A percentile compares a stretch with the other conserved stretches of the same genome.
phyloP scores from a whole-genome alignment of 2,329 filamentous ascomycete genomes.

The Dryadomyces quercus-mongolicae region DNA sequence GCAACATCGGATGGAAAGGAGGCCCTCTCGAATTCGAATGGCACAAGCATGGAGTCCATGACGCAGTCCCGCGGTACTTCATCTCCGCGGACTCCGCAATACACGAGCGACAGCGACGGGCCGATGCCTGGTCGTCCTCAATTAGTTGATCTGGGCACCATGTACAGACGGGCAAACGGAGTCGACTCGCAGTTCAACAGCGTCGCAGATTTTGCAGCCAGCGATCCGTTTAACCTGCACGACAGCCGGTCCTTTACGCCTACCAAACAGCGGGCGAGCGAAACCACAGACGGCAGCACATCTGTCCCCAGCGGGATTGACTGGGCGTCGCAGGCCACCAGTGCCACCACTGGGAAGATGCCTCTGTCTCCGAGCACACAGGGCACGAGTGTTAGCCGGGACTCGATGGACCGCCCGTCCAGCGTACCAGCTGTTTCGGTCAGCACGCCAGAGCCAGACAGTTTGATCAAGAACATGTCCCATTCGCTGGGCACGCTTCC shows the following conservation, averaged over 20 bases:
- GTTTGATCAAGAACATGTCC: conserved; percentile 18
- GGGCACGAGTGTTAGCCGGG: conserved; percentile 51
- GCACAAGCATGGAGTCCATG: background rate
- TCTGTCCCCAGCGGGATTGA: conserved; percentile 42
- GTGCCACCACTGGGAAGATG: conserved; percentile 51
- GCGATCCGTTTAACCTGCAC: conserved; percentile 33
- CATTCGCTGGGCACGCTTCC: conserved; percentile 16
- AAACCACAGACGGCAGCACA: conserved; percentile 48
- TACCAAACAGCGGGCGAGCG: conserved; percentile 42
- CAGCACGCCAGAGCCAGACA: conserved; percentile 19
- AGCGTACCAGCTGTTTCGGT: conserved; percentile 23
- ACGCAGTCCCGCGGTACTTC: background rate
- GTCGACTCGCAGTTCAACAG: conserved; percentile 31
- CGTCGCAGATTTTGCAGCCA: conserved; percentile 33
- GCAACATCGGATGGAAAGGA: conserved; percentile 3
- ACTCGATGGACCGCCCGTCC: conserved; percentile 38
- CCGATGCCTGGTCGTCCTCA: conserved; percentile 9
- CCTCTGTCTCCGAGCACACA: conserved; percentile 53
- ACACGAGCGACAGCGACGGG: background rate
- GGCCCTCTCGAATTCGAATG: conserved; percentile 7
- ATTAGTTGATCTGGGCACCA: conserved; percentile 20
- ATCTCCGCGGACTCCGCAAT: background rate
- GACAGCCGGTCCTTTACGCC: conserved; percentile 27
- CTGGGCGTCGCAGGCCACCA: conserved; percentile 51
- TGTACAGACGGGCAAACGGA: conserved; percentile 32